Percentiles rank a stretch among this genome's conserved stretches.
These are phyloP conservation scores for Collybia sordida DNA, from an alignment of 768 basidiomycete species.

Conservation along the genomic window DNA sequence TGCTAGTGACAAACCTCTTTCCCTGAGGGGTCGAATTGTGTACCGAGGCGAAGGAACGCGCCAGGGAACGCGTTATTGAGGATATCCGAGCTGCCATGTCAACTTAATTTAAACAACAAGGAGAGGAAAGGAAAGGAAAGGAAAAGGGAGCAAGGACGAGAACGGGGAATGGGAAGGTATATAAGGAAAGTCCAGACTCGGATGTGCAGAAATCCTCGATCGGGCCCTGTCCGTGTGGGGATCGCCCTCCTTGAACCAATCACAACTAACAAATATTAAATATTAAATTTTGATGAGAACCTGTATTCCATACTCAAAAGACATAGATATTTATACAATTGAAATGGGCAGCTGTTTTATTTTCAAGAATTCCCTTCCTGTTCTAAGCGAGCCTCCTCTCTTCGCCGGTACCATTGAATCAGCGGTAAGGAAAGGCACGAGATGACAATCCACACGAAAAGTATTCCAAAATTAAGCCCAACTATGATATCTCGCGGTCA, in stretches of 20 bases:
- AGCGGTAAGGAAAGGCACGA: constrained; percentile 54
- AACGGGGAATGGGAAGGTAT: constrained; percentile 4
- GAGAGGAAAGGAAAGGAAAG: constrained; percentile 16
- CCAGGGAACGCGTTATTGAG: constrained; percentile 21
- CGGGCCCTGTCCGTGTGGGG: neutral
- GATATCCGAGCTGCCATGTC: constrained; percentile 15
- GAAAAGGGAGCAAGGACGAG: constrained; percentile 14
- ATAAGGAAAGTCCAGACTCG: constrained; percentile 1
- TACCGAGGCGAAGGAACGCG: constrained; percentile 45
- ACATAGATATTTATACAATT: too few species aligned
- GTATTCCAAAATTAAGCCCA: constrained; percentile 60
- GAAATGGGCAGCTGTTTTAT: too few species aligned
- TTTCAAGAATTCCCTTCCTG: too few species aligned
- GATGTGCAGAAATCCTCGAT: neutral
- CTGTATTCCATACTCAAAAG: too few species aligned
- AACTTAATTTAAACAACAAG: constrained; percentile 12
- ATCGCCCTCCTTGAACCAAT: too few species aligned
- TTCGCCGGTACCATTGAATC: constrained; percentile 38
- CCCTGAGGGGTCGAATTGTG: constrained; percentile 34
- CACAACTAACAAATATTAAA: too few species aligned
- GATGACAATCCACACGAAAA: constrained; percentile 53
- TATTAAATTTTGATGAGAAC: too few species aligned
- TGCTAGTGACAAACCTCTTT: constrained; percentile 38
- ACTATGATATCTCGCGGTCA: constrained; percentile 31
- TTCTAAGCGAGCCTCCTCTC: too few species aligned